phyloP scores from a whole-genome alignment of 1,284 basidiomycete species.

The Cryptococcus sp. region DNA sequence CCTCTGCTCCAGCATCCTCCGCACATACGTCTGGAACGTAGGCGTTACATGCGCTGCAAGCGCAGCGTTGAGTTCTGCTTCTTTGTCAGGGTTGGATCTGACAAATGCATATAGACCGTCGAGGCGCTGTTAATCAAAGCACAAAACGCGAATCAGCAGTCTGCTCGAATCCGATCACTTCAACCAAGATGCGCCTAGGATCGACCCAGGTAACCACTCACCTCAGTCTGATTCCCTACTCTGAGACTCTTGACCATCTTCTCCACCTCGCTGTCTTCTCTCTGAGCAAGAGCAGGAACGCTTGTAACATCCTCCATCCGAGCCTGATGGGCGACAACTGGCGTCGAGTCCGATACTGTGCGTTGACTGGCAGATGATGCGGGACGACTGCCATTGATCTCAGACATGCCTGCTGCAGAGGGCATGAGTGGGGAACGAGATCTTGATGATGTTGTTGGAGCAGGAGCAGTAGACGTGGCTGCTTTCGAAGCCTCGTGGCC shows the following conservation, averaged over 20 bases:
- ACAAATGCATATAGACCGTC: constrained; percentile 94
- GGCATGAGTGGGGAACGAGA: constrained; percentile 49
- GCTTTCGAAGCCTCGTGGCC: constrained; percentile 65
- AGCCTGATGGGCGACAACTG: too few species aligned
- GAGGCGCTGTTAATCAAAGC: constrained; percentile 83
- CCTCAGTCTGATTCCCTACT: constrained; percentile 27
- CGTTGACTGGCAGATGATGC: constrained; percentile 9
- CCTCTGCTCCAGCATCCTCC: constrained; percentile 40
- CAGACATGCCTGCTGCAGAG: constrained; percentile 58
- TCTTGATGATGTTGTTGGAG: constrained; percentile 62
- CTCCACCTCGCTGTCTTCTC: constrained; percentile 26
- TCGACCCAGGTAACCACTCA: constrained; percentile 45
- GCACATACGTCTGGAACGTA: constrained; percentile 43
- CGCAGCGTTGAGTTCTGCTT: constrained; percentile 70
- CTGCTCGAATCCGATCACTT: constrained; percentile 57
- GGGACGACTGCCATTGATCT: constrained; percentile 25
- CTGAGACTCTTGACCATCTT: constrained; percentile 25
- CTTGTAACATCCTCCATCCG: not conserved
- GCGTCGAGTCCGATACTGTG: not conserved
- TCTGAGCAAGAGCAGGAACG: not conserved
- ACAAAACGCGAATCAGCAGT: constrained; percentile 33
- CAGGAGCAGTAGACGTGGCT: too few species aligned
- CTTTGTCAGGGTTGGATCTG: constrained; percentile 87
- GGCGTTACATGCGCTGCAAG: constrained; percentile 37
- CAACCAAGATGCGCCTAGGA: not conserved